phyloP scores from a whole-genome alignment of 257 asterid genomes.

The Rauvolfia tetraphylla region DNA sequence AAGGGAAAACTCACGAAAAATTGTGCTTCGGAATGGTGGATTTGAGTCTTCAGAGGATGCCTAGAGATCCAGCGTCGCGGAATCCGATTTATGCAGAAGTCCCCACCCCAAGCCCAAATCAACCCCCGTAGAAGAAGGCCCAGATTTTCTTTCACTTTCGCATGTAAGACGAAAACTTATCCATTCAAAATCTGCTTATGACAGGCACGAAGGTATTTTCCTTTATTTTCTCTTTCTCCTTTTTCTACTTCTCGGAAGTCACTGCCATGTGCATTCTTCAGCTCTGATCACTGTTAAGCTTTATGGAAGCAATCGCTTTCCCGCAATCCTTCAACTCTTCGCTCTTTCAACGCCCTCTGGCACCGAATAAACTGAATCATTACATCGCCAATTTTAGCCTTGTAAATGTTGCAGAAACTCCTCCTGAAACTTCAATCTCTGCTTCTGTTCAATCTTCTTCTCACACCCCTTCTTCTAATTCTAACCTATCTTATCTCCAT shows the following conservation, averaged over 20 bases:
- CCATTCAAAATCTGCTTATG: conserved; percentile 6
- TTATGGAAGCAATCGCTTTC: conserved; percentile 44
- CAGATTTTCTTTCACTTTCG: neutral
- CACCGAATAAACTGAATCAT: conserved; percentile 19
- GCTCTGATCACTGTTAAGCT: conserved; percentile 3
- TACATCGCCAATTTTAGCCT: conserved; percentile 25
- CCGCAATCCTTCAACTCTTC: conserved; percentile 28
- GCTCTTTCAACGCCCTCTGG: conserved; percentile 14
- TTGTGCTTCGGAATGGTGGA: too few species aligned
- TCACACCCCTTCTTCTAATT: conserved; percentile 10
- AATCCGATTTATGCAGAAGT: neutral
- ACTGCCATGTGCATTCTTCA: neutral
- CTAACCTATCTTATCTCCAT: conserved; percentile 15
- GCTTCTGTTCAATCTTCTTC: conserved; percentile 25
- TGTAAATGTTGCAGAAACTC: conserved; percentile 29
- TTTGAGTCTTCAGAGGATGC: too few species aligned
- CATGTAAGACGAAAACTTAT: neutral
- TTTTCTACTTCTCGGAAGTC: neutral
- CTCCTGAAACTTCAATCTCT: conserved; percentile 25
- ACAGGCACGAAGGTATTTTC: neutral
- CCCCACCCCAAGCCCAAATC: neutral
- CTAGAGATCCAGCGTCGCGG: neutral
- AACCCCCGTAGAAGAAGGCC: neutral
- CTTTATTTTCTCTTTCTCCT: neutral
- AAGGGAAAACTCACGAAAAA: too few species aligned